Conservation (phyloP, 1,139 yeast genomes). For the Nakaseomyces delphensis region DNA sequence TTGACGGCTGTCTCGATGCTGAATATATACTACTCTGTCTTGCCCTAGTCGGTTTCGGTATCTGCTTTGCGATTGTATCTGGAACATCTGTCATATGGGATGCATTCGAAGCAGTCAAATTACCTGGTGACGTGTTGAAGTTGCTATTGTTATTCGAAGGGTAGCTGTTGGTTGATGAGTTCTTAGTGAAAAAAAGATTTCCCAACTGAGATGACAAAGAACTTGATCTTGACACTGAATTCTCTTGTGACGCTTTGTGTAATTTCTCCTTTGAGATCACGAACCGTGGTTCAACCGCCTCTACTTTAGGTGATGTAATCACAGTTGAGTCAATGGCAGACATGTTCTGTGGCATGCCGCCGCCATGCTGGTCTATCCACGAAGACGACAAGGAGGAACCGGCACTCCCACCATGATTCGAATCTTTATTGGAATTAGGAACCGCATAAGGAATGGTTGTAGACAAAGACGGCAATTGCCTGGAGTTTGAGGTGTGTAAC, state of each 20-base stretch:
- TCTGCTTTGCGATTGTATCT: slow-evolving; percentile 20
- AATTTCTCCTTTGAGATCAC: slow-evolving; percentile 65
- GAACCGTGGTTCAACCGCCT: slow-evolving; percentile 59
- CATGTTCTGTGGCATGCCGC: slow-evolving; percentile 47
- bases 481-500: slow-evolving; percentile 5
- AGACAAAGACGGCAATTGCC: slow-evolving; percentile 38
- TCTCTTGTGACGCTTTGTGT: slow-evolving; percentile 41
- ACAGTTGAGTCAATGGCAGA: slow-evolving; percentile 46
- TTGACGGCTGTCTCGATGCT: slow-evolving; percentile 29
- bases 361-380: slow-evolving; percentile 31
- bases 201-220: slow-evolving; percentile 37
- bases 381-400: slow-evolving; percentile 27
- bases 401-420: slow-evolving; percentile 12
- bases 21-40: slow-evolving; percentile 29
- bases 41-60: slow-evolving; percentile 31
- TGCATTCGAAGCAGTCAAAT: slow-evolving; percentile 6
- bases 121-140: slow-evolving; percentile 5
- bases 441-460: slow-evolving; percentile 64
- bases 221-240: slow-evolving; percentile 40
- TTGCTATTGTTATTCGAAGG: slow-evolving; percentile 9
- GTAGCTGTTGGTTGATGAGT: slow-evolving; percentile 13
- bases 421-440: slow-evolving; percentile 37
- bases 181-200: slow-evolving; percentile 37
- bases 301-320: slow-evolving; percentile 61
- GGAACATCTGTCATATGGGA: slow-evolving; percentile 8